phyloP scores from a whole-genome alignment of 805 yeast genomes.

The Hanseniaspora occidentalis region DNA sequence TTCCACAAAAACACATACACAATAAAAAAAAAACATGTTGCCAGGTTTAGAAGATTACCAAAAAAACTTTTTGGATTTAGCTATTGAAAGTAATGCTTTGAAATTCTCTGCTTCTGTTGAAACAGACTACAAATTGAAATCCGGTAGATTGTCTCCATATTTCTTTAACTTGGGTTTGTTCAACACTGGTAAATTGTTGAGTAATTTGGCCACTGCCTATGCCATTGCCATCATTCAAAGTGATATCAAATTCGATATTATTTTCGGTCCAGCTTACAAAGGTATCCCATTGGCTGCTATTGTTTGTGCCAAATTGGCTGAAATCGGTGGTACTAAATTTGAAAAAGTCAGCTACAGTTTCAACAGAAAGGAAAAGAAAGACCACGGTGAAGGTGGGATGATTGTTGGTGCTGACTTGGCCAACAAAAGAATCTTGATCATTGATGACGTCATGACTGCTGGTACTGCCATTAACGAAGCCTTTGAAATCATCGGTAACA shows the following conservation, averaged over 20 bases:
- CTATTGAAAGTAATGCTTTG: constrained; percentile 71
- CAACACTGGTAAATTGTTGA: constrained; percentile 64
- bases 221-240: constrained; percentile 78
- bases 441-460: constrained; percentile 97
- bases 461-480: constrained; percentile 98
- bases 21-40: constrained; percentile 7
- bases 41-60: constrained; percentile 36
- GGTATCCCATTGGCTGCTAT: constrained; percentile 94
- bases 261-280: constrained; percentile 97
- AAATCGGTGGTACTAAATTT: constrained; percentile 71
- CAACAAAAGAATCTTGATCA: constrained; percentile 65
- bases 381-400: constrained; percentile 96
- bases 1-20: neutral
- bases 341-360: constrained; percentile 74
- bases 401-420: constrained; percentile 76
- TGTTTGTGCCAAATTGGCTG: constrained; percentile 85
- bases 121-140: constrained; percentile 79
- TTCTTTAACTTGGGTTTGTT: constrained; percentile 91
- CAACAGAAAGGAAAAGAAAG: constrained; percentile 93
- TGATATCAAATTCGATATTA: constrained; percentile 73
- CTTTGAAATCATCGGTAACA: constrained; percentile 56
- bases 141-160: constrained; percentile 91
- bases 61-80: constrained; percentile 62
- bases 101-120: constrained; percentile 33
- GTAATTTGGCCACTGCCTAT: constrained; percentile 77